Base-by-base conservation (phyloP, 129 eudicot species). In the Gnaphalium uliginosum region DNA sequence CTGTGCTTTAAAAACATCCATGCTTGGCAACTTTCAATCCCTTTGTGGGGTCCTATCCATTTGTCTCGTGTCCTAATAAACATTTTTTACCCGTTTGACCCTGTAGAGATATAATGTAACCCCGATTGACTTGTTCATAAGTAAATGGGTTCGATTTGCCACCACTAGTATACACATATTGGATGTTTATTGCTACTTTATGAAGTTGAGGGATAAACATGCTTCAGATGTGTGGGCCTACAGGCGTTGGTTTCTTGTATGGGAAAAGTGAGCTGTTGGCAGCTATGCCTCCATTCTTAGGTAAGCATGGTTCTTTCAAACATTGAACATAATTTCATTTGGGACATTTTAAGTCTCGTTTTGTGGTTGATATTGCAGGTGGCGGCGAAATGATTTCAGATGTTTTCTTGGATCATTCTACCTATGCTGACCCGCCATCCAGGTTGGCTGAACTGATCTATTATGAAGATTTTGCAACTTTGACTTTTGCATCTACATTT, bases 191-290 rank as follows among this genome's bases (percentile, higher is more conserved):
- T 8, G 17, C 27, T 22, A 32, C 68, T 81, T 53, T 71, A 74
- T 78, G 70, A 54, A 85, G 73, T 85, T 68, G 80, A 86, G 79
- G 60, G 75, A 73, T 89, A 82, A 89, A 71, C 91, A 83, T 90
- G 89, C 92, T 89, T 91, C 97, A 95, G 99, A 95, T 95, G 99
- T 95, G 99, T 89, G 99, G 97, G 90, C 99, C 97, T 81, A 95
- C 99, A 86, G 99, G 99, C 90, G 75, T 95, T 72, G 99, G 99
- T 50, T 95, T 95, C 96, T 84, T 95, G 72, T 95, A 91, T 74
- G 99, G 96, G 54, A 95, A 89, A 69, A 79, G 84, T 15, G 96
- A 95, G 90, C 86, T 91, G 56, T 77, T 95, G 77, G 78, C 83
- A 21, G 83, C 83, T 65, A 95, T 95, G 99, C 97, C 97, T 84